A percentile compares a stretch with the other conserved stretches of the same genome.
These are phyloP conservation scores for Telfairia occidentalis DNA, from an alignment of 331 rosid genomes.

Conservation along the genomic window DNA sequence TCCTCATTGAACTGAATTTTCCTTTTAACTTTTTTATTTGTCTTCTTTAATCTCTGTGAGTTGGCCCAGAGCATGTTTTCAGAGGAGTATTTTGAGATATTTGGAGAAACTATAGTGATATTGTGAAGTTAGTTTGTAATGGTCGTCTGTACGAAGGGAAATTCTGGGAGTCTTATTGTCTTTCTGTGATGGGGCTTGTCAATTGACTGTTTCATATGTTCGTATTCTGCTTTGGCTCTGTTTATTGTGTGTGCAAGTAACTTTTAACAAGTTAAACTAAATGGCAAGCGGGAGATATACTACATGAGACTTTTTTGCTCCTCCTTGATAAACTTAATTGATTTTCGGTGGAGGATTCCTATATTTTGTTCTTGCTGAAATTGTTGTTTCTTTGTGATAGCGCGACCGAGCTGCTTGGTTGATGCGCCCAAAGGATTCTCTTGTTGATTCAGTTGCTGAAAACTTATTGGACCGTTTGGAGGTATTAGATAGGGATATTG, in stretches of 20 bases:
- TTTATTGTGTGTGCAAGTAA: neutral
- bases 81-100: neutral
- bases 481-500: conserved; percentile 21
- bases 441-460: conserved; percentile 56
- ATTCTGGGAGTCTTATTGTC: neutral
- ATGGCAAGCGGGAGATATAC: neutral
- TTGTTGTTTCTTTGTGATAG: conserved; percentile 22
- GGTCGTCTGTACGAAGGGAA: neutral
- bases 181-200: neutral
- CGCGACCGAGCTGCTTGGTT: conserved; percentile 91
- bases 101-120: neutral
- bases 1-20: neutral
- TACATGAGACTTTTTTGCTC: neutral
- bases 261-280: neutral
- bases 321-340: neutral
- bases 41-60: neutral
- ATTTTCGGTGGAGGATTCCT: neutral
- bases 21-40: neutral
- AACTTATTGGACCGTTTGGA: conserved; percentile 76
- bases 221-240: neutral
- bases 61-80: neutral
- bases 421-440: conserved; percentile 58
- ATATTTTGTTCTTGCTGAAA: neutral
- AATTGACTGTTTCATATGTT: neutral
- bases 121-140: neutral